These are phyloP conservation scores for Phytopythium kandeliae DNA, from an alignment of 352 stramenopile genomes.

Conservation along the genomic window DNA sequence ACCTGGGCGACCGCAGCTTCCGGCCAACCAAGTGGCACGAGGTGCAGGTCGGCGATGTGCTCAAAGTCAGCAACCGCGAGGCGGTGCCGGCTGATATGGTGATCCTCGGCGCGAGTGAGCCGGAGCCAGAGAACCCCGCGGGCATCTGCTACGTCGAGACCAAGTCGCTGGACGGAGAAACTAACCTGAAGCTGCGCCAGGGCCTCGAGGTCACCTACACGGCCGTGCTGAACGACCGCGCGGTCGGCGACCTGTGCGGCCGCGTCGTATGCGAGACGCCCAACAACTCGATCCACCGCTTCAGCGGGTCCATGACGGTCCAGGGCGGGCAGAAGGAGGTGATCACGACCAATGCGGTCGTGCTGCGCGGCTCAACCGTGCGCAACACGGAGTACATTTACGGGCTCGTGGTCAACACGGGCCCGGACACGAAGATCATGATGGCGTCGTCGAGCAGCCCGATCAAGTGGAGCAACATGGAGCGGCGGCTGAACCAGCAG, in stretches of 20 bases:
- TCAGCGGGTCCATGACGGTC: slow-evolving; percentile 81
- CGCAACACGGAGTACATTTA: slow-evolving; percentile 92
- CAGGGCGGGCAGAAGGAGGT: slow-evolving; percentile 54
- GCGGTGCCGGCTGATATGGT: slow-evolving; percentile 83
- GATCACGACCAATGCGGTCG: slow-evolving; percentile 72
- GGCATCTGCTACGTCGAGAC: slow-evolving; percentile 92
- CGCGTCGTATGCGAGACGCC: slow-evolving; percentile 75
- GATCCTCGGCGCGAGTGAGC: slow-evolving; percentile 79
- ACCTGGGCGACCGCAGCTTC: slow-evolving; percentile 33
- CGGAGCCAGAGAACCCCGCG: slow-evolving; percentile 48
- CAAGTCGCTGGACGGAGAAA: slow-evolving; percentile 92
- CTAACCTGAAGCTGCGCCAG: slow-evolving; percentile 90
- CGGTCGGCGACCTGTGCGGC: slow-evolving; percentile 45
- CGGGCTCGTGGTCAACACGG: slow-evolving; percentile 90
- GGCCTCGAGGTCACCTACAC: slow-evolving; percentile 78
- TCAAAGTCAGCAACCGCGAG: slow-evolving; percentile 88
- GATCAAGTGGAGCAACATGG: slow-evolving; percentile 89
- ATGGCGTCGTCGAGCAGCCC: slow-evolving; percentile 72
- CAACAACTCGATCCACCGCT: slow-evolving; percentile 90
- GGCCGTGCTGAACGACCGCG: slow-evolving; percentile 36
- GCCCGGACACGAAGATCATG: slow-evolving; percentile 88
- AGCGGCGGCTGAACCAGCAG: slow-evolving; percentile 70
- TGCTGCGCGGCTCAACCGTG: slow-evolving; percentile 84
- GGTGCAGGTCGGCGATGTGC: slow-evolving; percentile 84
- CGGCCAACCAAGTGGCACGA: slow-evolving; percentile 64